phyloP scores from a whole-genome alignment of 331 rosid genomes.

The Rosa hybrid region DNA sequence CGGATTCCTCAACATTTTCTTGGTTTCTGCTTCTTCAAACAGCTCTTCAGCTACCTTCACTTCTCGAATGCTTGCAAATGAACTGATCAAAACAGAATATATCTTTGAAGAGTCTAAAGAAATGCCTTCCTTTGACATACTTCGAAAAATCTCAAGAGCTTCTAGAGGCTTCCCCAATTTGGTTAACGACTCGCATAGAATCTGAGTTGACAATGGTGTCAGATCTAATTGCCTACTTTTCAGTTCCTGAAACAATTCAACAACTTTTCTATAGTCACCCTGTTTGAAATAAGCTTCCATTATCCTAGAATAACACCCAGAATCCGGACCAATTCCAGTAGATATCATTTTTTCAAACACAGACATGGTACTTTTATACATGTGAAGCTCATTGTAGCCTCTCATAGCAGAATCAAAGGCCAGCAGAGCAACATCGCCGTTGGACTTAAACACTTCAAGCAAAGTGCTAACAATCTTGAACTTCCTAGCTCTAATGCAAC shows the following conservation, averaged over 20 bases:
- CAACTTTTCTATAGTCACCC: constrained; percentile 43
- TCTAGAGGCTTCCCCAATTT: constrained; percentile 53
- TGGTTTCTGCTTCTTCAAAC: constrained; percentile 48
- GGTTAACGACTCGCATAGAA: constrained; percentile 49
- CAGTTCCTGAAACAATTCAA: constrained; percentile 49
- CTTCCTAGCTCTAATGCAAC: constrained; percentile 59
- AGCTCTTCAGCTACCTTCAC: constrained; percentile 55
- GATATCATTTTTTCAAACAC: constrained; percentile 45
- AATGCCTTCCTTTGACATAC: constrained; percentile 40
- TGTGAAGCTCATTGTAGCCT: constrained; percentile 71
- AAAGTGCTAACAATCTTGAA: constrained; percentile 49
- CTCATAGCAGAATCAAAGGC: constrained; percentile 56
- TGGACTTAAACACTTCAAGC: constrained; percentile 39
- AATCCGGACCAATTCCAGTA: constrained; percentile 29
- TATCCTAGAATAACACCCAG: constrained; percentile 45
- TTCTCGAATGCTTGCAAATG: constrained; percentile 46
- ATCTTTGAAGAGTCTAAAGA: constrained; percentile 32
- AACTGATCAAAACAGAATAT: constrained; percentile 60
- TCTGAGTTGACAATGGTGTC: constrained; percentile 29
- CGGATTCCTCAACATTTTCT: constrained; percentile 52
- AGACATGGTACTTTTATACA: constrained; percentile 57
- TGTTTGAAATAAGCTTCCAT: constrained; percentile 62
- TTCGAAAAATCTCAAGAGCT: constrained; percentile 58
- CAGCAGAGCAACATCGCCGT: constrained; percentile 31
- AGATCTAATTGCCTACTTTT: constrained; percentile 31